Evolutionary conservation across 2,329 filamentous ascomycete genomes (phyloP).

Genomic region (Fusarium albosuccineum): DNA sequence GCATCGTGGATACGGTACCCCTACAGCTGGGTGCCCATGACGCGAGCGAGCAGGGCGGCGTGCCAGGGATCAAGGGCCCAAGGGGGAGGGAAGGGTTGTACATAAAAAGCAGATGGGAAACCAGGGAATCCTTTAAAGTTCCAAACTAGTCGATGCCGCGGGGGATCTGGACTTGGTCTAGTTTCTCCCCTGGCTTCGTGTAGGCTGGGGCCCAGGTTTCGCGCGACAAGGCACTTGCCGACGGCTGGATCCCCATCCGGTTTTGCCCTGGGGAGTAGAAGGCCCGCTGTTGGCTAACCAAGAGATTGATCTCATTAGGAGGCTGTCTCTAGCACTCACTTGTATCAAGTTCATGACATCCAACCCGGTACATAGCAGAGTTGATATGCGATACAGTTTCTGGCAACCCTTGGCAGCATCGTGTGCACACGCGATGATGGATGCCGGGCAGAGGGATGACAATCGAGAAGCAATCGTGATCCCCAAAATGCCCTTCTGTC

Average conservation of each 20-base stretch:
- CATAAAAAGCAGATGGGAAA: not conserved
- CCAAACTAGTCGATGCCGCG: slow-evolving; percentile 37
- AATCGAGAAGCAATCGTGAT: slow-evolving; percentile 25
- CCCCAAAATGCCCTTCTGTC: no score
- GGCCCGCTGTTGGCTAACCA: not conserved
- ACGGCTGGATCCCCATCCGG: slow-evolving; percentile 11
- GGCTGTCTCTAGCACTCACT: no score
- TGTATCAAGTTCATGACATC: not conserved
- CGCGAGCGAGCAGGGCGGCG: no score
- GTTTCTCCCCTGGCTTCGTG: slow-evolving; percentile 5
- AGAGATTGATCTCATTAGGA: no score
- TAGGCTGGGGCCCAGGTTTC: not conserved
- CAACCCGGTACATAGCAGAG: not conserved
- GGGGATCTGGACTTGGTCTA: slow-evolving; percentile 32
- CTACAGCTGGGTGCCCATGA: no score
- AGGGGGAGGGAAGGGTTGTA: slow-evolving; percentile 6
- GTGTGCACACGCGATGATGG: no score
- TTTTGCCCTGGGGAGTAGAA: not conserved
- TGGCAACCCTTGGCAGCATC: not conserved
- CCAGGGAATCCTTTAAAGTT: slow-evolving; percentile 17
- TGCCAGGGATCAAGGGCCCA: not conserved
- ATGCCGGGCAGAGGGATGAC: slow-evolving; percentile 1
- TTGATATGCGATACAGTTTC: slow-evolving; percentile 6
- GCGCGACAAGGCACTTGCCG: slow-evolving; percentile 13
- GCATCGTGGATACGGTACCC: no score